Evolutionary conservation across 345 rosid species (phyloP), one percentile per base, ranked within the genome.

Genomic region (Eutrema heterophyllum): DNA sequence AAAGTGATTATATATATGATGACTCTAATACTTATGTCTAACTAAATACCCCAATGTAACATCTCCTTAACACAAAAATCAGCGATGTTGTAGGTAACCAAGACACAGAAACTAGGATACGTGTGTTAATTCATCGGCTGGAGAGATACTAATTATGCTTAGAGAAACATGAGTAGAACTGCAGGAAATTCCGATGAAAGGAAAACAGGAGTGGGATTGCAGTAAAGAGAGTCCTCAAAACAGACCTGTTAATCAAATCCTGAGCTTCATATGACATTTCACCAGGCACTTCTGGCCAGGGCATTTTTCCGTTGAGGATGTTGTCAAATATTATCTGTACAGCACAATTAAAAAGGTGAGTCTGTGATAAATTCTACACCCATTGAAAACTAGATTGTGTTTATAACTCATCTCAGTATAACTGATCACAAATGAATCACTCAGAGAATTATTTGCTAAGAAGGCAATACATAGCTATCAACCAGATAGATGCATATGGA

Each of bases 231-330:
- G 61, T 71, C 41, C 21, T 15, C 6, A 46, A 43, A 67, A 73
- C 81, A 64, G 68, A 90, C 96, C 96, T 90, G 81, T 81, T 84
- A 80, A 90, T 86, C 65, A 88, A 83, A 84, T 88, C 91, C 82
- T 90, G 93, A 77, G 93, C 88, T 75, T 86, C 93, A 68, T 76
- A 79, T 15, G 96, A 88, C 91, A 90, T 86, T 72, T 78, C 84
- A 53, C 80, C 76, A 46, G 91, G 93, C 59, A 86, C 80, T 48
- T 78, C 49, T 65, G 96, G 96, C 96, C 93, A 90, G 5, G 91
- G 89, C 71, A 90, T 84, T 80, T 90, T 88, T 59, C 84, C 85
- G 52, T 83, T 90, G 52, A 90, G 90, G 76, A 90, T 88, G 78
- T 90, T 90, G 81, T 90, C 88, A 72, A 90, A 90, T 64, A 90